Conservation (phyloP, 495 filamentous ascomycete genomes). For the Daldinia vernicosa region DNA sequence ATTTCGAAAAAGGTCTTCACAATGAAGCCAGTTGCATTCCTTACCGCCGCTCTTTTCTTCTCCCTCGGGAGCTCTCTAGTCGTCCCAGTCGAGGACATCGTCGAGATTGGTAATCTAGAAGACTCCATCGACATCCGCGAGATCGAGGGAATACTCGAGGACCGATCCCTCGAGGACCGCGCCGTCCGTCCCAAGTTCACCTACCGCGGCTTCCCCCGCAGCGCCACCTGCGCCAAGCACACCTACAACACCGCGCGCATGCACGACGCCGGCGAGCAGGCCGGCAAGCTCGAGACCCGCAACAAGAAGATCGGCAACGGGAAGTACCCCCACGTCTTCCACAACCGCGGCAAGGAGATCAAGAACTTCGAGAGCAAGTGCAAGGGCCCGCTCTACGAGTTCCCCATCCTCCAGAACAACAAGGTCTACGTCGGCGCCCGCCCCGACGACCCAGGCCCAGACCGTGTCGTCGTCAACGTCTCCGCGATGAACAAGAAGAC, state of each 20-base stretch:
- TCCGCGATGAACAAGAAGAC: conserved; percentile 22
- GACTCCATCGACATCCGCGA: conserved; percentile 20
- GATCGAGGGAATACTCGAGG: neutral
- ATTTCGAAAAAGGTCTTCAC: neutral
- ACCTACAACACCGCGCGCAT: conserved; percentile 31
- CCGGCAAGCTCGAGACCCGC: conserved; percentile 31
- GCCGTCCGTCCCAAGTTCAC: conserved; percentile 20
- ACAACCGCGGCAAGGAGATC: conserved; percentile 36
- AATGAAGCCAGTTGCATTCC: conserved; percentile 14
- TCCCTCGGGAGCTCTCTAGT: conserved; percentile 10
- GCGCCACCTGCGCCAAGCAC: conserved; percentile 32
- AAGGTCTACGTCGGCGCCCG: conserved; percentile 14
- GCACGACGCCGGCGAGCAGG: conserved; percentile 39
- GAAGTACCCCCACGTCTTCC: conserved; percentile 46
- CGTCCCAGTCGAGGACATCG: conserved; percentile 2
- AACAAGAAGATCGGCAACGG: conserved; percentile 33
- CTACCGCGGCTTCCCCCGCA: conserved; percentile 24
- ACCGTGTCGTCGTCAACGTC: conserved; percentile 41
- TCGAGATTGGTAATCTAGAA: conserved; percentile 9
- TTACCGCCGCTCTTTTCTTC: conserved; percentile 17
- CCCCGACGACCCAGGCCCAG: conserved; percentile 21
- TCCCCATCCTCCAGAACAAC: conserved; percentile 39
- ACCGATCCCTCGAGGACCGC: conserved; percentile 22
- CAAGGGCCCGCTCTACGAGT: conserved; percentile 39
- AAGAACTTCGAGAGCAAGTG: conserved; percentile 22